A percentile compares a stretch with the other conserved stretches of the same genome.
Evolutionary conservation across 768 basidiomycete genomes (phyloP).

Genomic region (Pleurotus sapidus): DNA sequence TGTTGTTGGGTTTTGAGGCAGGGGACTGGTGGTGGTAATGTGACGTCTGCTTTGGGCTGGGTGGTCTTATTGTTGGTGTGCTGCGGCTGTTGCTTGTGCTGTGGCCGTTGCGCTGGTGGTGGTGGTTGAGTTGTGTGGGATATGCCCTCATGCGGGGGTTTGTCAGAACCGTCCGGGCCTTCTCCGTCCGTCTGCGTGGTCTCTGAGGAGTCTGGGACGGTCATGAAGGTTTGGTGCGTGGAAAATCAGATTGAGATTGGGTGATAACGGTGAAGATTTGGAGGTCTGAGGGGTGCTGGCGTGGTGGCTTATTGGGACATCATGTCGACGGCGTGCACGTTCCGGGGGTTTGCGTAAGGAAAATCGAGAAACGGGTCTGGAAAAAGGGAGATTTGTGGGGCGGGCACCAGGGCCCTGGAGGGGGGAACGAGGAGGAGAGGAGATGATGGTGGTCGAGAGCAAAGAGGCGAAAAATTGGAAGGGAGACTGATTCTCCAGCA

Average conservation of each 20-base stretch:
- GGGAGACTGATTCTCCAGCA: neutral
- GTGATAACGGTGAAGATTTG: constrained; percentile 7
- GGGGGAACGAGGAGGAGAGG: constrained; percentile 4
- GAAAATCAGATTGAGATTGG: constrained; percentile 14
- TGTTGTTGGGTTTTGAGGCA: constrained; percentile 16
- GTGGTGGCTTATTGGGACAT: constrained; percentile 35
- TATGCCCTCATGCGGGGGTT: constrained; percentile 44
- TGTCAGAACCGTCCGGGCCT: constrained; percentile 56
- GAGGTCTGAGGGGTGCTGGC: constrained; percentile 13
- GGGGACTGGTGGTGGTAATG: constrained; percentile 9
- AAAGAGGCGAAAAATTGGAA: neutral
- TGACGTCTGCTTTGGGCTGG: too few species aligned
- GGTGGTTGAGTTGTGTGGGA: constrained; percentile 20
- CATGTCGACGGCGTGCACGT: constrained; percentile 37
- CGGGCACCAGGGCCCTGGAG: neutral
- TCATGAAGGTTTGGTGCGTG: constrained; percentile 33
- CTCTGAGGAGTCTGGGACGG: constrained; percentile 45
- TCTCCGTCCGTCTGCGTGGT: constrained; percentile 54
- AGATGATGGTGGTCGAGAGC: neutral
- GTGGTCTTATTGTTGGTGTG: constrained; percentile 10
- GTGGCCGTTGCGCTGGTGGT: constrained; percentile 14
- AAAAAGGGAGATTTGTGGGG: constrained; percentile 5
- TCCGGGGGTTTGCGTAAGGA: constrained; percentile 21
- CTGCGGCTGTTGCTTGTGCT: constrained; percentile 9
- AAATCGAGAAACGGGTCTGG: constrained; percentile 13